Evolutionary conservation across 306 rosid genomes (phyloP).

Genomic region (Acacia melanoxylon): DNA sequence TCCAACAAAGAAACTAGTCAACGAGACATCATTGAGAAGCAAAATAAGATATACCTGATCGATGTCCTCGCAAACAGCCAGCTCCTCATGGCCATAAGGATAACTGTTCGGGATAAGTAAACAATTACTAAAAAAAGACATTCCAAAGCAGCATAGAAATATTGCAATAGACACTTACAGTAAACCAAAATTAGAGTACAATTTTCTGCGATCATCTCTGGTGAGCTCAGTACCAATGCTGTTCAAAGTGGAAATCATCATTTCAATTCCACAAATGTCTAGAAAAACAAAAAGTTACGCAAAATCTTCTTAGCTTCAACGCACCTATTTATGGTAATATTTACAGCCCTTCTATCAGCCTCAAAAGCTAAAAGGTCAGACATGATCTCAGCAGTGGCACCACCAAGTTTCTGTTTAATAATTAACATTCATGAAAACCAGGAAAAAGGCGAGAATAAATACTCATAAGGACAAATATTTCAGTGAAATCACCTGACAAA

Average conservation of each 20-base stretch:
- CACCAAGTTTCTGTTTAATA: slow-evolving; percentile 84
- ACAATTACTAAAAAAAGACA: slow-evolving; percentile 10
- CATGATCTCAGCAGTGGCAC: slow-evolving; percentile 97
- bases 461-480: neutral
- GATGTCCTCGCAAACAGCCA: slow-evolving; percentile 89
- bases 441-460: neutral
- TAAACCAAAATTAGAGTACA: slow-evolving; percentile 94
- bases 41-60: slow-evolving; percentile 75
- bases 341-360: slow-evolving; percentile 98
- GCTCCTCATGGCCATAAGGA: slow-evolving; percentile 97
- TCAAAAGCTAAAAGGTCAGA: slow-evolving; percentile 97
- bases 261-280: slow-evolving; percentile 20
- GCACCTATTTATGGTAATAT: slow-evolving; percentile 94
- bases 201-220: slow-evolving; percentile 88
- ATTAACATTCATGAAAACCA: slow-evolving; percentile 30
- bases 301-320: slow-evolving; percentile 5
- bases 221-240: slow-evolving; percentile 99
- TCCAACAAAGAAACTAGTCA: slow-evolving; percentile 18
- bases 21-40: slow-evolving; percentile 8
- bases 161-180: slow-evolving; percentile 58
- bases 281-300: neutral
- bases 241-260: slow-evolving; percentile 34
- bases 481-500: slow-evolving; percentile 74
- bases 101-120: slow-evolving; percentile 52
- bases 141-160: slow-evolving; percentile 14